Percentiles rank a stretch among this genome's conserved stretches.
phyloP scores from a whole-genome alignment of 2,329 filamentous ascomycete species.

The Botrytis tulipae region DNA sequence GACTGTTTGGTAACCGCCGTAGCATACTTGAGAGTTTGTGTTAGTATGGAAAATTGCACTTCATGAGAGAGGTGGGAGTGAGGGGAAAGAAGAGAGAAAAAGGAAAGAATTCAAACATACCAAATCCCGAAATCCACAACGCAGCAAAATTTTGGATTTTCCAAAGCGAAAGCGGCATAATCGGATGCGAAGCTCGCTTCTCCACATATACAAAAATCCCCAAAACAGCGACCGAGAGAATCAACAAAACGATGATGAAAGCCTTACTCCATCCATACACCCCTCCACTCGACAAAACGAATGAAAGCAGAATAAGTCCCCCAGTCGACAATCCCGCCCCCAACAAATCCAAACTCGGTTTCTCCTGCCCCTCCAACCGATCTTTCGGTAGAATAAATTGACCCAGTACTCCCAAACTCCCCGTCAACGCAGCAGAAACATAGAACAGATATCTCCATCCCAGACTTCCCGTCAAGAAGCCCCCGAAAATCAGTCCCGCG shows the following conservation, averaged over 20 bases:
- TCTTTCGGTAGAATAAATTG: constrained; percentile 43
- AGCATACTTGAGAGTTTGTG: constrained; percentile 36
- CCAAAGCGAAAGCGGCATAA: constrained; percentile 48
- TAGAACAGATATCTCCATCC: constrained; percentile 44
- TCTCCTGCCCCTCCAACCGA: constrained; percentile 36
- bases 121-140: constrained; percentile 46
- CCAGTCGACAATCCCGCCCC: constrained; percentile 45
- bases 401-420: constrained; percentile 37
- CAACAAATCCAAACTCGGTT: constrained; percentile 43
- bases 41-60: not conserved
- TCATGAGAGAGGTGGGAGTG: too few relatives aligned
- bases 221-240: constrained; percentile 42
- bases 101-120: constrained; percentile 27
- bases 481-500: constrained; percentile 43
- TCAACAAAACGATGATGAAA: constrained; percentile 45
- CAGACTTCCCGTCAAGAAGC: constrained; percentile 42
- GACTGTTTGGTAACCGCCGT: constrained; percentile 45
- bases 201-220: constrained; percentile 43
- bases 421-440: constrained; percentile 40
- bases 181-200: constrained; percentile 46
- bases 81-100: not conserved
- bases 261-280: constrained; percentile 47
- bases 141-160: constrained; percentile 47
- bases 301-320: constrained; percentile 45
- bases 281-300: constrained; percentile 46